phyloP scores from a whole-genome alignment of 495 filamentous ascomycete species.

The Cairneyella variabilis region DNA sequence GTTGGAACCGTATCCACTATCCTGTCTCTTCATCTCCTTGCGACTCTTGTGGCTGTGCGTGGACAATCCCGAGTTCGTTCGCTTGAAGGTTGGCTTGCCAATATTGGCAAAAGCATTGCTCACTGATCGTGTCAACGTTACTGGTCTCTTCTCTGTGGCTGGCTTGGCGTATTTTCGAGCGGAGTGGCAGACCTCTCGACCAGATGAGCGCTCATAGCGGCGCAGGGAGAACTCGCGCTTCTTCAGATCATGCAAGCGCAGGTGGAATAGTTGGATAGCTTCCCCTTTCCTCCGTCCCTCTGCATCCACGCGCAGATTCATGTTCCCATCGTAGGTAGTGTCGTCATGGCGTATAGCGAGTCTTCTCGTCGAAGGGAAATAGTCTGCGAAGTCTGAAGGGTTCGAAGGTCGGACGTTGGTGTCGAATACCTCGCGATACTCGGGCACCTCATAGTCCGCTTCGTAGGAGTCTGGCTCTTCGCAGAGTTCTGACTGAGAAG shows the following conservation, averaged over 20 bases:
- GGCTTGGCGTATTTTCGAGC: constrained; percentile 57
- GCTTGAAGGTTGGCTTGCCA: constrained; percentile 50
- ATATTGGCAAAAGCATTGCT: constrained; percentile 70
- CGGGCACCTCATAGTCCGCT: constrained; percentile 44
- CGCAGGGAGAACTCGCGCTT: constrained; percentile 85
- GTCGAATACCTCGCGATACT: constrained; percentile 56
- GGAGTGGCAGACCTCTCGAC: constrained; percentile 88
- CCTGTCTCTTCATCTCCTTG: constrained; percentile 36
- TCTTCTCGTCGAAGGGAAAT: constrained; percentile 81
- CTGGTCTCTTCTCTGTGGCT: constrained; percentile 41
- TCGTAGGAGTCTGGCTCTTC: constrained; percentile 56
- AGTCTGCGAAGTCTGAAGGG: constrained; percentile 75
- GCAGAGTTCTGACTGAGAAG: constrained; percentile 56
- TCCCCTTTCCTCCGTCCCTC: constrained; percentile 50
- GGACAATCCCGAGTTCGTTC: constrained; percentile 41
- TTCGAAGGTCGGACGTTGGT: constrained; percentile 68
- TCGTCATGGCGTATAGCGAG: constrained; percentile 89
- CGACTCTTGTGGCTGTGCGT: constrained; percentile 37
- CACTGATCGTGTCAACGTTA: constrained; percentile 62
- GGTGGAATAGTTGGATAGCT: constrained; percentile 84
- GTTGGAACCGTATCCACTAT: constrained; percentile 56
- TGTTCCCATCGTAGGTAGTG: constrained; percentile 88
- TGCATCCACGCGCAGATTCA: constrained; percentile 92
- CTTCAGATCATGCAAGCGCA: constrained; percentile 91
- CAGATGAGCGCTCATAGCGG: constrained; percentile 88